Percentiles rank a stretch among this genome's conserved stretches.
Evolutionary conservation across 768 basidiomycete species (phyloP).

Genomic region (Russula dissimulans): DNA sequence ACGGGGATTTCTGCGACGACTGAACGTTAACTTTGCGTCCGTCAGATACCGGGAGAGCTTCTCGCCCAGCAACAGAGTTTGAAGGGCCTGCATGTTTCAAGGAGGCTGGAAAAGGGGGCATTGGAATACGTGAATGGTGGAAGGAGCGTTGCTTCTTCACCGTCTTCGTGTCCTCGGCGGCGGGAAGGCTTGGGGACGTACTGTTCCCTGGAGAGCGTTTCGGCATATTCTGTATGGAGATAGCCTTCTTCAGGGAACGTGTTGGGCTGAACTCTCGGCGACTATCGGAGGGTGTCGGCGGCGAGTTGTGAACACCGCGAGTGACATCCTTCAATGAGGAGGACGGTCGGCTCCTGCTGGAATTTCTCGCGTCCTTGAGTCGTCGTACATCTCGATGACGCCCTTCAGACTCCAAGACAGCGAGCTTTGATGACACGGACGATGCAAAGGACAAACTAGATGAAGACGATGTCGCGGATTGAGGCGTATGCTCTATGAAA

Average conservation of each 20-base stretch:
- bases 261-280: constrained; percentile 18
- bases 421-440: constrained; percentile 8
- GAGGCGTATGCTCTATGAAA: constrained; percentile 2
- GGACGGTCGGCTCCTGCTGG: constrained; percentile 4
- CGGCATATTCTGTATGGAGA: constrained; percentile 47
- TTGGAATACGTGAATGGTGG: constrained; percentile 44
- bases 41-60: constrained; percentile 3
- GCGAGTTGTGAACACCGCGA: neutral
- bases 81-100: constrained; percentile 24
- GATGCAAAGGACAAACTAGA: constrained; percentile 19
- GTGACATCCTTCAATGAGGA: constrained; percentile 5
- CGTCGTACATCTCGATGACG: constrained; percentile 1
- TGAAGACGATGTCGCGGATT: constrained; percentile 13
- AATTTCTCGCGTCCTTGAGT: constrained; percentile 9
- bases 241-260: constrained; percentile 40
- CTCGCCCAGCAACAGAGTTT: constrained; percentile 4
- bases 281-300: neutral
- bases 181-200: constrained; percentile 24
- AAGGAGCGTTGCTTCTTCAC: constrained; percentile 55
- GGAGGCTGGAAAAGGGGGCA: constrained; percentile 38
- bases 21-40: constrained; percentile 17
- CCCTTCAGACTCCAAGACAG: neutral
- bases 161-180: constrained; percentile 28
- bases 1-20: constrained; percentile 10
- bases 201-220: constrained; percentile 23